Evolutionary conservation across 2,329 filamentous ascomycete species (phyloP).

Genomic region (Aspergillus fijiensis): DNA sequence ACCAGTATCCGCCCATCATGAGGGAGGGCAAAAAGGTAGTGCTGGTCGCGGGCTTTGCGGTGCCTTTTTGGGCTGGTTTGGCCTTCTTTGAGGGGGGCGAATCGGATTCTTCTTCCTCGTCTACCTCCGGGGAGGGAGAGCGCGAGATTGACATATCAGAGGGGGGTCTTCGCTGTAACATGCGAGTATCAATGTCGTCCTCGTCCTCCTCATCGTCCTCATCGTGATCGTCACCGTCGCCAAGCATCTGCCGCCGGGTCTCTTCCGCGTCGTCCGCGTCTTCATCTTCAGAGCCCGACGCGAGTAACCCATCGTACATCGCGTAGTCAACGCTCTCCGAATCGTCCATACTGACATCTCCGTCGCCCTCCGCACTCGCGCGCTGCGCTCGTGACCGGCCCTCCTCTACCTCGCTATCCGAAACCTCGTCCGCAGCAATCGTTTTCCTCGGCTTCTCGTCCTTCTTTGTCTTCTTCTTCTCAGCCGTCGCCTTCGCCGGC

Average conservation of each 20-base stretch:
- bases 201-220: neutral
- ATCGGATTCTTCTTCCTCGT: conserved; percentile 21
- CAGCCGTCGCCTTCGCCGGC: neutral
- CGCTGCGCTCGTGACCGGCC: neutral
- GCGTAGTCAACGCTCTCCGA: conserved; percentile 30
- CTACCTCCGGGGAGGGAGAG: conserved; percentile 31
- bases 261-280: conserved; percentile 16
- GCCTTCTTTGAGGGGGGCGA: conserved; percentile 17
- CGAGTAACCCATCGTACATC: conserved; percentile 38
- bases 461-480: conserved; percentile 1
- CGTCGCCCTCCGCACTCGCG: conserved; percentile 8
- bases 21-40: conserved; percentile 63
- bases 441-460: conserved; percentile 5
- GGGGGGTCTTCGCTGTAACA: conserved; percentile 8
- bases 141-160: conserved; percentile 38
- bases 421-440: conserved; percentile 1
- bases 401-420: neutral
- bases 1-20: conserved; percentile 61
- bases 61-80: conserved; percentile 27
- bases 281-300: conserved; percentile 28
- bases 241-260: neutral
- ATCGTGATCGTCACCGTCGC: conserved; percentile 4
- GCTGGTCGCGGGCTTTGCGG: conserved; percentile 23
- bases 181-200: neutral
- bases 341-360: conserved; percentile 23